Conservation (phyloP, 345 rosid species). For the Eucalyptus urophylla region DNA sequence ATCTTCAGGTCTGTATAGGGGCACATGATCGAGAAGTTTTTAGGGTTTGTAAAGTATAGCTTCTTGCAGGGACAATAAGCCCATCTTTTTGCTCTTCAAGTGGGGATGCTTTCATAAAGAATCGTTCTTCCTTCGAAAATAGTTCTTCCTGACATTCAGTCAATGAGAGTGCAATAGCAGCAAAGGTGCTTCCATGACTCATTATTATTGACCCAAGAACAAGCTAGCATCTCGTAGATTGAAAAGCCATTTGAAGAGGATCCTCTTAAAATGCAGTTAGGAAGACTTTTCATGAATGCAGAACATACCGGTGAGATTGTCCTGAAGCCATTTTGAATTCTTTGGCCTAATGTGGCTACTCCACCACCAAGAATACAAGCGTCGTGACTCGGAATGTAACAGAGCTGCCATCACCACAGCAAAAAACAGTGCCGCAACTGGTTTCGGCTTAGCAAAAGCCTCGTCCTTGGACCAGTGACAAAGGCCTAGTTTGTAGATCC, state of each 20-base stretch:
- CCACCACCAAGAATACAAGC: conserved; percentile 99
- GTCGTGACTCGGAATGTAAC: conserved; percentile 47
- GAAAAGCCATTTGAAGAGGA: neutral
- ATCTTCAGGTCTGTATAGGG: neutral
- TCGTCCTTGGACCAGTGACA: conserved; percentile 28
- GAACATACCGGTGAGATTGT: conserved; percentile 77
- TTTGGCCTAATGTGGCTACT: conserved; percentile 91
- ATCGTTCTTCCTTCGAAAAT: neutral
- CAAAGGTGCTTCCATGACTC: neutral
- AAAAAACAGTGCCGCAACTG: conserved; percentile 23
- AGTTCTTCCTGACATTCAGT: neutral
- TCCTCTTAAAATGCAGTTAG: neutral
- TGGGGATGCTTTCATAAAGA: neutral
- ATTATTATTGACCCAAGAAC: neutral
- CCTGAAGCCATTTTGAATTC: conserved; percentile 99
- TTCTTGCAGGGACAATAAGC: neutral
- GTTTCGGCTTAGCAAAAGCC: conserved; percentile 52
- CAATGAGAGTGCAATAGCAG: neutral
- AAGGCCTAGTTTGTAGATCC: conserved; percentile 37
- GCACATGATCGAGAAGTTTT: neutral
- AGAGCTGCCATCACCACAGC: conserved; percentile 67
- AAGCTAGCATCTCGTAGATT: neutral
- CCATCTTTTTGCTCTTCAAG: neutral
- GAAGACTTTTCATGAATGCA: neutral
- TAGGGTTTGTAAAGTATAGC: neutral